Conservation (phyloP, 176 grass and related monocot genomes). For the Tuctoria greenei region DNA sequence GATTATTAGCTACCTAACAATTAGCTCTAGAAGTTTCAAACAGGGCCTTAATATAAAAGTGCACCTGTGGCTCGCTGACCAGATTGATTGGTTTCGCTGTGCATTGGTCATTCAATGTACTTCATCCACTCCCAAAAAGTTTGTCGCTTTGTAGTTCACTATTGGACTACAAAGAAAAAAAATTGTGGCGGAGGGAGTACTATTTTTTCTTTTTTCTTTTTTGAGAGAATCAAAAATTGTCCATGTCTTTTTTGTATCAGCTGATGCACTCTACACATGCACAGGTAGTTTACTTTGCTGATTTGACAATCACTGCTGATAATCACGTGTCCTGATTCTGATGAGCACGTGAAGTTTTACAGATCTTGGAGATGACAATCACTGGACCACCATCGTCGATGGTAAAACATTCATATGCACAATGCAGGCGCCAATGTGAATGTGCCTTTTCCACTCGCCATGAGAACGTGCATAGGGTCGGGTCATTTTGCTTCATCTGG, state of each 20-base stretch:
- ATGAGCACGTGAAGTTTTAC: background rate
- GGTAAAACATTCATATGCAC: background rate
- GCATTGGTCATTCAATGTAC: background rate
- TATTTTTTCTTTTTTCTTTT: no score
- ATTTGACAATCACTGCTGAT: background rate
- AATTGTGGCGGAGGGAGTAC: no score
- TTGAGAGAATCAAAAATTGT: background rate
- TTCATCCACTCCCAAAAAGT: no score
- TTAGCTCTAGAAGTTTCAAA: no score
- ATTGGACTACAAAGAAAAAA: no score
- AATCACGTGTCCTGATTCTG: background rate
- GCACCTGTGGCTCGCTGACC: background rate
- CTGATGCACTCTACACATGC: background rate
- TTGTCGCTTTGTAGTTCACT: no score
- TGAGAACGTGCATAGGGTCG: background rate
- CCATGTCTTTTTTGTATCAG: background rate
- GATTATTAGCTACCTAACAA: no score
- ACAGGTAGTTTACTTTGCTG: background rate
- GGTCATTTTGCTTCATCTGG: background rate
- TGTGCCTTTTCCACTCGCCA: background rate
- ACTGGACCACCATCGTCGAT: background rate
- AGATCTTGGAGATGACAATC: background rate
- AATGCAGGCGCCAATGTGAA: background rate
- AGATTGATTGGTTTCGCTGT: background rate
- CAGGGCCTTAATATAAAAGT: background rate